Percentiles rank a stretch among this genome's conserved stretches.
Evolutionary conservation across 768 basidiomycete genomes (phyloP).

Genomic region (Strobilomyces echinocephalus): DNA sequence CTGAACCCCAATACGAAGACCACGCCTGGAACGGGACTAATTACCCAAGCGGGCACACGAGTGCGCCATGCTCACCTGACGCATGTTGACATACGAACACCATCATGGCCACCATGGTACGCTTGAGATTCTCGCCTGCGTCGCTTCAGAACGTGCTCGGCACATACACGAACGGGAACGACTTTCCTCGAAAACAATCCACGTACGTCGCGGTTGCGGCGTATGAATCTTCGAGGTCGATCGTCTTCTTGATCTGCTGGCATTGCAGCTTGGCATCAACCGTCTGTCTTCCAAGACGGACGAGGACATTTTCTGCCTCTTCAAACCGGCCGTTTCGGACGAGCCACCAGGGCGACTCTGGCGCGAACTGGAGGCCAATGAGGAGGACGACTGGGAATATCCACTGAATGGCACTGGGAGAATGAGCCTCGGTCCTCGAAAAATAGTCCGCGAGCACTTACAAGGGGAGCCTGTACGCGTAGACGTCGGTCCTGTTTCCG

Average conservation of each 20-base stretch:
- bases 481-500: constrained; percentile 16
- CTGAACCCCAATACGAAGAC: constrained; percentile 27
- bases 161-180: background rate
- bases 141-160: background rate
- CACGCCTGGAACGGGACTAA: constrained; percentile 14
- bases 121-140: constrained; percentile 12
- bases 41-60: background rate
- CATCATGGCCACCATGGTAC: constrained; percentile 28
- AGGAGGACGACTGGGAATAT: constrained; percentile 31
- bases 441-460: constrained; percentile 2
- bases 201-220: constrained; percentile 25
- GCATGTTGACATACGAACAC: constrained; percentile 29
- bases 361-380: constrained; percentile 28
- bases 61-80: constrained; percentile 12
- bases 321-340: background rate
- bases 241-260: constrained; percentile 28
- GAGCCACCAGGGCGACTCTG: constrained; percentile 14
- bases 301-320: background rate
- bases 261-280: constrained; percentile 21
- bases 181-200: constrained; percentile 30
- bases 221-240: constrained; percentile 27
- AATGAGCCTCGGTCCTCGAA: background rate
- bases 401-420: constrained; percentile 28
- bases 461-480: constrained; percentile 27
- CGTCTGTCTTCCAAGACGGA: constrained; percentile 17